Evolutionary conservation across 768 basidiomycete genomes (phyloP), one percentile per base, ranked within the genome.

Genomic region (Pulveroboletus sp.): DNA sequence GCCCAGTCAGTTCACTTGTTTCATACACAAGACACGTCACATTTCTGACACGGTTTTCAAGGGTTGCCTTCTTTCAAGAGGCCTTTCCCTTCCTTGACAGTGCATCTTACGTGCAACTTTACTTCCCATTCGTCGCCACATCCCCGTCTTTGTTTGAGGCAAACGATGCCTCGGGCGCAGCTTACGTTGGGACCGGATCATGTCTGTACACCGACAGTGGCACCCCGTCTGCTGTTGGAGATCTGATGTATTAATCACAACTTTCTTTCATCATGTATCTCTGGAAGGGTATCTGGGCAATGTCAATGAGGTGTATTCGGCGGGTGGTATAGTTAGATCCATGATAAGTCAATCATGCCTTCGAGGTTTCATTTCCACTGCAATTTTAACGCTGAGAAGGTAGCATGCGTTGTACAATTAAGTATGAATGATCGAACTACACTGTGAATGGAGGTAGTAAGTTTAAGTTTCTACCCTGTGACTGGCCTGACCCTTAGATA

Each of bases 91-190:
- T 72, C 62, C 66, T 70, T n/a, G 69, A 70, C 21, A 17, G 34
- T 2, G 53, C 63, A 6, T 32, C 60, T n/a, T 71, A 63, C 9
- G 63, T 70, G 8, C 24, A 57, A 13, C 59, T 72, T 38, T 71
- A 70, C 50, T 70, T 72, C 59, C 69, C 69, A 33, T 70, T 71
- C 53, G 25, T 72, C 20, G 69, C 70, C 2, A 65, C 61, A 5
- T 51, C 68, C n/a, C 60, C 70, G 2, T 32, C 52, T 13, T 37
- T 70, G n/a, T 52, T 67, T 17, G 2, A 45, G 9, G 31, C 25
- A 11, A 43, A 72, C 35, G 58, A 65, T 20, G 14, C 55, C 4
- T 1, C 13, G 1, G 69, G 49, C 3, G 49, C 16, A 13, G 0
- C 33, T 10, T 47, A 25, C 9, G 58, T 56, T 8, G 69, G 68